Conservation (phyloP, 2,329 filamentous ascomycete genomes). For the Ophiostoma australiae region DNA sequence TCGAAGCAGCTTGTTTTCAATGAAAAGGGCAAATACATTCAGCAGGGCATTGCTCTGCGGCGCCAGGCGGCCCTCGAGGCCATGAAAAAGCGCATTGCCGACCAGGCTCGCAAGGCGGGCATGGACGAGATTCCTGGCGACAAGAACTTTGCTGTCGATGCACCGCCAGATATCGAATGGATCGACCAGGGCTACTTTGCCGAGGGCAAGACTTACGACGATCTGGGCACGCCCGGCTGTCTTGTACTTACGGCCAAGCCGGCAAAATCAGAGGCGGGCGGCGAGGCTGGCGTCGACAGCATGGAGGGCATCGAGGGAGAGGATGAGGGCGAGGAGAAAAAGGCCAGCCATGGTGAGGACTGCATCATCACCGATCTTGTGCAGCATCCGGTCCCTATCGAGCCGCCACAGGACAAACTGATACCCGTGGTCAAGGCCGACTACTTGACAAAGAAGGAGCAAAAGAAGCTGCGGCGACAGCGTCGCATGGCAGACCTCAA, state of each 20-base stretch:
- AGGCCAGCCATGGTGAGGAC: conserved; percentile 57
- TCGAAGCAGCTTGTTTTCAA: conserved; percentile 82
- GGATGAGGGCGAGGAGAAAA: conserved; percentile 33
- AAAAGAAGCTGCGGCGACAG: conserved; percentile 84
- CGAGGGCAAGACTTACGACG: conserved; percentile 67
- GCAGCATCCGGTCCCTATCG: conserved; percentile 85
- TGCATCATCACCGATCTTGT: conserved; percentile 86
- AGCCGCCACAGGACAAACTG: conserved; percentile 85
- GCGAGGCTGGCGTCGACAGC: background rate
- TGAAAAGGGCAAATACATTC: conserved; percentile 93
- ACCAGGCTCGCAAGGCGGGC: conserved; percentile 79
- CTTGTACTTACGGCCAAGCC: conserved; percentile 42
- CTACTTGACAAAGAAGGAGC: conserved; percentile 86
- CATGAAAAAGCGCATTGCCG: conserved; percentile 91
- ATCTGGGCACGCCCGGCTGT: conserved; percentile 58
- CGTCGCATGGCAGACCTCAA: conserved; percentile 89
- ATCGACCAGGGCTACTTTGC: conserved; percentile 84
- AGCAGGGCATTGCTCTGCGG: conserved; percentile 83
- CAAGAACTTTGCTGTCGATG: conserved; percentile 79
- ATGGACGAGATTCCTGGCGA: conserved; percentile 91
- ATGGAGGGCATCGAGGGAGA: conserved; percentile 35
- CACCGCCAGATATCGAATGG: conserved; percentile 89
- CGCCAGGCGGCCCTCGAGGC: conserved; percentile 84
- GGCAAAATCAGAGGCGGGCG: background rate
- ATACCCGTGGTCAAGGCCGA: conserved; percentile 77